phyloP scores from a whole-genome alignment of 805 yeast genomes.

The Clavispora vitiphila region DNA sequence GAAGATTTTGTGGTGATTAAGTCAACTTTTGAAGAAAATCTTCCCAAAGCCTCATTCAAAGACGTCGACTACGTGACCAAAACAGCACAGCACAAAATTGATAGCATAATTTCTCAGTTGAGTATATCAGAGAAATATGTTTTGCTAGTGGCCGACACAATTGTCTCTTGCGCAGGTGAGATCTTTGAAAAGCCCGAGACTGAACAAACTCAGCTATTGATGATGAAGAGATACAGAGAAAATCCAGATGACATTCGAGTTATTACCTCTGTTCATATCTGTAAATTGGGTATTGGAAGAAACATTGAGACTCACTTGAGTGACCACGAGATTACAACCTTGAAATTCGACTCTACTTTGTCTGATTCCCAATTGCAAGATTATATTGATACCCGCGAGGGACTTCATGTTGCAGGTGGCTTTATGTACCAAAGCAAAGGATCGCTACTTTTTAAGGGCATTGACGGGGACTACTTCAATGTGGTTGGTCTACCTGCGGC shows the following conservation, averaged over 20 bases:
- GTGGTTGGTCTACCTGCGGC: slow-evolving; percentile 83
- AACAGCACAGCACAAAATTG: slow-evolving; percentile 67
- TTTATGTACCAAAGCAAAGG: slow-evolving; percentile 78
- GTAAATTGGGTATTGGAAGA: slow-evolving; percentile 4
- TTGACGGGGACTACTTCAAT: slow-evolving; percentile 80
- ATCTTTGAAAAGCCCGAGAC: slow-evolving; percentile 75
- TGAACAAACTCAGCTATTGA: slow-evolving; percentile 21
- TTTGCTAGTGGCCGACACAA: slow-evolving; percentile 74
- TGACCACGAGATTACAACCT: slow-evolving; percentile 32
- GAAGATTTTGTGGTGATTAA: slow-evolving; percentile 38
- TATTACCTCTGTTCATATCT: slow-evolving; percentile 30
- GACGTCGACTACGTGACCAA: slow-evolving; percentile 56
- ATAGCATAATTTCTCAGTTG: slow-evolving; percentile 50
- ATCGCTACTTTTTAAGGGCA: slow-evolving; percentile 52
- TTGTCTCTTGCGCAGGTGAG: slow-evolving; percentile 51
- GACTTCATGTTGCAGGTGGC: slow-evolving; percentile 85
- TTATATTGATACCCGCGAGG: slow-evolving; percentile 72
- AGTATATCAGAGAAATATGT: slow-evolving; percentile 12
- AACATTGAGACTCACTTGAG: neutral
- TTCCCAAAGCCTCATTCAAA: slow-evolving; percentile 47
- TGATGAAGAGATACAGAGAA: slow-evolving; percentile 23
- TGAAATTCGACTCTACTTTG: slow-evolving; percentile 44
- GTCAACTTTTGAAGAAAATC: slow-evolving; percentile 73
- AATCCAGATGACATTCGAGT: slow-evolving; percentile 21
- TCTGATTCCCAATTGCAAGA: slow-evolving; percentile 52